These are phyloP conservation scores for Spatholobus suberectus DNA, from an alignment of 306 rosid genomes.

Conservation along the genomic window DNA sequence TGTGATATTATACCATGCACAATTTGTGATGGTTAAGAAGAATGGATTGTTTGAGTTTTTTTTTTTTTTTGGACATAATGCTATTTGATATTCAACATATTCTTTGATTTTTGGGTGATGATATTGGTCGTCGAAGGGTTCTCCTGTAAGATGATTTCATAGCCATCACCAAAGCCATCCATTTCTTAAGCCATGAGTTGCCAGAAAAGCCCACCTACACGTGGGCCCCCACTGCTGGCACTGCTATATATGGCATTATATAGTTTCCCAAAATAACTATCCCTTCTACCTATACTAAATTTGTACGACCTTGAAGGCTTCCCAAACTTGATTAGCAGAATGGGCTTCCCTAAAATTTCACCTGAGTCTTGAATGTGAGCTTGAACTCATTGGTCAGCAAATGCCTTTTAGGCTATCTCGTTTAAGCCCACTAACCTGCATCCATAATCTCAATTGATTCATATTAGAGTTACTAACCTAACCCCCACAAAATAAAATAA, in stretches of 20 bases:
- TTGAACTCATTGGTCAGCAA: conserved; percentile 41
- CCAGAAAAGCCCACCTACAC: too few species aligned
- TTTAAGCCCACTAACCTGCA: conserved; percentile 18
- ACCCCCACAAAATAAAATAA: too few species aligned
- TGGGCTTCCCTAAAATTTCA: conserved; percentile 16
- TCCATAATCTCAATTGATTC: neutral
- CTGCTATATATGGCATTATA: too few species aligned
- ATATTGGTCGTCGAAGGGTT: too few species aligned
- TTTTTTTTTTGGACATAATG: too few species aligned
- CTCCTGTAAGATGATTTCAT: too few species aligned
- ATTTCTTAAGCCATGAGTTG: too few species aligned
- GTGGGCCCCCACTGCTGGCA: too few species aligned
- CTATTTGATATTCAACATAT: too few species aligned
- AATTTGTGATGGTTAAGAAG: neutral
- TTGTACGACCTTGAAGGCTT: conserved; percentile 23
- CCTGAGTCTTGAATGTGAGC: conserved; percentile 24
- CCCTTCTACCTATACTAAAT: conserved; percentile 9
- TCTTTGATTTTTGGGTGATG: too few species aligned
- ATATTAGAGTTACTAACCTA: neutral
- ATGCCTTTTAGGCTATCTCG: conserved; percentile 20
- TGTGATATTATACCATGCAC: neutral
- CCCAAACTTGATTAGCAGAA: conserved; percentile 36
- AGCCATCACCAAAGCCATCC: too few species aligned
- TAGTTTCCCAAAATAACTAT: conserved; percentile 4
- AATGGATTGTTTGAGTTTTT: neutral